phyloP scores from a whole-genome alignment of 768 basidiomycete species.

The Macrolepiota fuliginosa region DNA sequence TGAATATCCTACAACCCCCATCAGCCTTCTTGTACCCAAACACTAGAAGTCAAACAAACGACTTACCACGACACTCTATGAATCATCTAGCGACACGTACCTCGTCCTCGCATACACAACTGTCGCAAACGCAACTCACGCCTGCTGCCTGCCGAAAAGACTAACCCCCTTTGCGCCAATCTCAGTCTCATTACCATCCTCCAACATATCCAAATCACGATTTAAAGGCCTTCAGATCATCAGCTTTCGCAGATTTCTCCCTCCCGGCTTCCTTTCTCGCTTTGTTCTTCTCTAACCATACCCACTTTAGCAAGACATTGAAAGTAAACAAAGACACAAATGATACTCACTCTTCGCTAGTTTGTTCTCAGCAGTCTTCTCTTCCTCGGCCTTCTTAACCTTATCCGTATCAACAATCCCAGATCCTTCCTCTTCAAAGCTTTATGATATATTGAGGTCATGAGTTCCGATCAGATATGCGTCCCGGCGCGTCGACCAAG shows the following conservation, averaged over 20 bases:
- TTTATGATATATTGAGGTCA: slow-evolving; percentile 88
- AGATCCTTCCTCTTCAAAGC: slow-evolving; percentile 78
- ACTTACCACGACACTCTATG: slow-evolving; percentile 77
- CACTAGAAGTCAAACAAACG: background rate
- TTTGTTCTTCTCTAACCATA: too few relatives aligned
- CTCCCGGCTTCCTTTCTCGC: slow-evolving; percentile 30
- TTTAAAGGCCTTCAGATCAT: slow-evolving; percentile 66
- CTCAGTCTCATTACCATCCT: slow-evolving; percentile 84
- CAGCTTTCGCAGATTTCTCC: slow-evolving; percentile 37
- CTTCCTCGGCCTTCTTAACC: slow-evolving; percentile 27
- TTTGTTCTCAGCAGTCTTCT: slow-evolving; percentile 27
- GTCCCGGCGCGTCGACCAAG: slow-evolving; percentile 70
- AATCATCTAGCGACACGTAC: slow-evolving; percentile 75
- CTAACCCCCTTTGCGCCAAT: slow-evolving; percentile 68
- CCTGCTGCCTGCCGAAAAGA: slow-evolving; percentile 82
- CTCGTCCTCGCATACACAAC: slow-evolving; percentile 74
- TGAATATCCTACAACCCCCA: slow-evolving; percentile 26
- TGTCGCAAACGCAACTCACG: slow-evolving; percentile 79
- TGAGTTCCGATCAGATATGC: slow-evolving; percentile 73
- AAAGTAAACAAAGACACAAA: too few relatives aligned
- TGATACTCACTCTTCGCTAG: slow-evolving; percentile 26
- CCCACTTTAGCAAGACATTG: too few relatives aligned
- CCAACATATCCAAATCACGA: slow-evolving; percentile 79
- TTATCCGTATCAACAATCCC: slow-evolving; percentile 61
- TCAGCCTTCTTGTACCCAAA: background rate